Evolutionary conservation across 2,329 filamentous ascomycete genomes (phyloP), one percentile per base, ranked within the genome.

Genomic region (Aspergillus calidoustus): DNA sequence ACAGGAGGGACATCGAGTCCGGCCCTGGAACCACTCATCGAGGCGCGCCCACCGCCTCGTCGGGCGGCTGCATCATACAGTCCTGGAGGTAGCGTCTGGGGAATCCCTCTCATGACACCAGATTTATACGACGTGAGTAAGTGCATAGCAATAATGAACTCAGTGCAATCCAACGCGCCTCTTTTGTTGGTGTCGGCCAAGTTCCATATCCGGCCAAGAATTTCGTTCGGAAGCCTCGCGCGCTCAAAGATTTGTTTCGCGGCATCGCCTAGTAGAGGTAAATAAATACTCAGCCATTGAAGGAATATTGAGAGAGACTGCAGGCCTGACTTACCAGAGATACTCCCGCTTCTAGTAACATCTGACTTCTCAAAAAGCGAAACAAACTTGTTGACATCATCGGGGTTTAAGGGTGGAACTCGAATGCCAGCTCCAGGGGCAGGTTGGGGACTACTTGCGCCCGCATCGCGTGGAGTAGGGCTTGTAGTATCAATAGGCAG

Each of bases 101-200:
- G 95, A 60, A 98, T 83, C 22, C 86, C 88, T 66, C 92, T 89
- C 76, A 99, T 85, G 31, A 88, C 84, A 23, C 93, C 91, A 13
- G 89, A 90, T 82, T 96, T 97, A 80, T 92, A 92, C 13, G 93
- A 97, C 15, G 92, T 94, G 64, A 99, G 84, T 63, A 99, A 83
- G 77, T 99, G 95, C 95, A 99, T 99, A 50, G 95, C 95, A 72
- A 99, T 96, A 73, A 97, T 91, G 75, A 99, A 99, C 71, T 98
- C 95, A 15, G 93, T 94, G 69, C 89, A 84, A 61, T 93, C 91
- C 41, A 99, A 84, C 34, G 90, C 88, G 54, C 95, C 95, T 57
- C 93, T 88, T 79, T 97, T 93, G 77, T 97, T 93, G 0, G 92
- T 95, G 75, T 99, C 95, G 23, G 93, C 91, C 64, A 99, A 84